Percentiles rank a stretch among this genome's conserved stretches.
These are phyloP conservation scores for Mycena filopes DNA, from an alignment of 768 basidiomycete genomes.

Conservation along the genomic window DNA sequence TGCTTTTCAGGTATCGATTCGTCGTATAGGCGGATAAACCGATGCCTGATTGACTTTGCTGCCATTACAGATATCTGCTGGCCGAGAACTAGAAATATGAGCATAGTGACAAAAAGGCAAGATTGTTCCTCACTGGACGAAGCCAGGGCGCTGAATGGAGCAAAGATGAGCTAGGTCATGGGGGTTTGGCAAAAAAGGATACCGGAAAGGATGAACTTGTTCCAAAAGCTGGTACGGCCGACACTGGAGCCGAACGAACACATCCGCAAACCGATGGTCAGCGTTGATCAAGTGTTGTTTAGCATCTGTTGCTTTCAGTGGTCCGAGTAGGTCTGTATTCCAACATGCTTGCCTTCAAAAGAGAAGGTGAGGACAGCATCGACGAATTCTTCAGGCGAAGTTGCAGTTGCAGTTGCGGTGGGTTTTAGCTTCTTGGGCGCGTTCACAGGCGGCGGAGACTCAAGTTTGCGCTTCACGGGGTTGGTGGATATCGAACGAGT, in stretches of 20 bases:
- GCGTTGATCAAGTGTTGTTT: slow-evolving; percentile 73
- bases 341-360: slow-evolving; percentile 52
- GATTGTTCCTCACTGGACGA: slow-evolving; percentile 65
- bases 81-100: slow-evolving; percentile 41
- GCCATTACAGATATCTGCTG: slow-evolving; percentile 91
- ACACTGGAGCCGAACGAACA: slow-evolving; percentile 76
- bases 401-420: slow-evolving; percentile 22
- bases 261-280: slow-evolving; percentile 75
- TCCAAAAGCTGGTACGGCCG: slow-evolving; percentile 82
- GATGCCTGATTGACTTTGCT: slow-evolving; percentile 84
- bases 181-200: slow-evolving; percentile 29
- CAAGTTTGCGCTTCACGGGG: slow-evolving; percentile 22
- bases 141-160: slow-evolving; percentile 65
- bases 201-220: slow-evolving; percentile 87
- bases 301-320: slow-evolving; percentile 54
- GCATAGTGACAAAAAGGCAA: background rate
- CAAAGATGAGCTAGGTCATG: background rate
- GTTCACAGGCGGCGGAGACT: slow-evolving; percentile 16
- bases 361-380: slow-evolving; percentile 72
- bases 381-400: slow-evolving; percentile 52
- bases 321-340: too few relatives aligned
- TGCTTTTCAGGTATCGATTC: slow-evolving; percentile 77
- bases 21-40: slow-evolving; percentile 81
- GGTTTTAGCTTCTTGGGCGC: slow-evolving; percentile 35
- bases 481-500: slow-evolving; percentile 36